Evolutionary conservation across 257 asterid genomes (phyloP), one percentile per base, ranked within the genome.

Genomic region (Oldenlandia corymbosa): DNA sequence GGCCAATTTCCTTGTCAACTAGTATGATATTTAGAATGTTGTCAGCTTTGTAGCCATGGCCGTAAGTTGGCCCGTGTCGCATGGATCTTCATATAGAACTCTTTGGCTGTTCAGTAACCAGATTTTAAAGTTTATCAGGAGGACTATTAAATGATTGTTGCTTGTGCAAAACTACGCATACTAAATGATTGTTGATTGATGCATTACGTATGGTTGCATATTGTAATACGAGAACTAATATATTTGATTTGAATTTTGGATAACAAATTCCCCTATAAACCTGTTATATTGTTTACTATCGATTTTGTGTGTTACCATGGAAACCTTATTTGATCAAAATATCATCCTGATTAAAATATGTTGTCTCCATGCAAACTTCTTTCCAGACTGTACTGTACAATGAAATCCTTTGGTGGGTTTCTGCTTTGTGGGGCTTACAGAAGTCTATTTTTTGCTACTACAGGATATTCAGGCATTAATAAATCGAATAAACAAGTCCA

Each of bases 401-500:
- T 48, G 47, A 14, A 45, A 5, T 10, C 9, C 36, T 7, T 3
- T 34, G 16, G 39, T 28, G n/a, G 32, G 23, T 36, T 77, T 51
- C 30, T 56, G 53, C 36, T 60, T 59, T 54, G 48, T 52, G 67
- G 34, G 65, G 52, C 54, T 66, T 36, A 42, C 68, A 58, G 46
- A 28, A 62, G 79, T 51, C 51, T 68, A 21, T 54, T 36, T 61
- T 51, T 78, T 23, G 32, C 72, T 73, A 73, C 47, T n/a, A 52
- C 87, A 90, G 94, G 97, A 90, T 68, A 90, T 90, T 83, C 91
- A 87, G 74, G 97, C 97, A 67, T 95, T 87, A 71, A 90, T 90
- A 84, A 90, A 85, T 80, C 78, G 83, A 83, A 90, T 90, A 73
- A 84, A 85, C 81, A 90, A 87, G 88, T 90, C 91, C 24, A 87